Percentiles rank a stretch among this genome's conserved stretches.
Conservation (phyloP, 2,329 filamentous ascomycete species). For the Colletotrichum sp. region DNA sequence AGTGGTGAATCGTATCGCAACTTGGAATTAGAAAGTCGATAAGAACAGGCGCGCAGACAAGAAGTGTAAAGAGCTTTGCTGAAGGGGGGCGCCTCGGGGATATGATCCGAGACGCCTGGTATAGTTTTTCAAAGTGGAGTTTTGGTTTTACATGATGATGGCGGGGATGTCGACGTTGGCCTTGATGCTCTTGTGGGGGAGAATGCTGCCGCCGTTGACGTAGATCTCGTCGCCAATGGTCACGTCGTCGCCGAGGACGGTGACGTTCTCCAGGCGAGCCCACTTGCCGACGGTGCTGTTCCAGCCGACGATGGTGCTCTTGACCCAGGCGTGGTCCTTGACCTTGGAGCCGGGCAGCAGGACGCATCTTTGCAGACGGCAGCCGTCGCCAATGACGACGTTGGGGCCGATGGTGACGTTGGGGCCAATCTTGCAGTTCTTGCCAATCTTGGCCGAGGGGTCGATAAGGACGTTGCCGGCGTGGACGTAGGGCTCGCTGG, state of each 20-base stretch:
- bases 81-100: not conserved
- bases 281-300: constrained; percentile 95
- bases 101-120: not conserved
- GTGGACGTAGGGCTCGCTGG: constrained; percentile 80
- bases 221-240: constrained; percentile 96
- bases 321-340: constrained; percentile 99
- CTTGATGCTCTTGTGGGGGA: constrained; percentile 99
- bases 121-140: not conserved
- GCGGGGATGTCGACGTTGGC: constrained; percentile 86
- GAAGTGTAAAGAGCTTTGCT: constrained; percentile 8
- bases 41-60: constrained; percentile 14
- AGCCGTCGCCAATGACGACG: constrained; percentile 91
- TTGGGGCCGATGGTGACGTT: constrained; percentile 96
- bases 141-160: constrained; percentile 65
- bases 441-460: constrained; percentile 92
- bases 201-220: constrained; percentile 93
- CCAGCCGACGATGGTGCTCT: constrained; percentile 98
- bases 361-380: constrained; percentile 91
- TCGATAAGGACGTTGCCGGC: constrained; percentile 97
- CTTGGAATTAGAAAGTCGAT: constrained; percentile 22
- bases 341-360: constrained; percentile 88
- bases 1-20: constrained; percentile 21
- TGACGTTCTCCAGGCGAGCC: constrained; percentile 96
- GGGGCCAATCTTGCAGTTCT: constrained; percentile 97
- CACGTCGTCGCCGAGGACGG: constrained; percentile 96